Percentiles rank a stretch among this genome's conserved stretches.
These are phyloP conservation scores for Sarcodon aspratus DNA, from an alignment of 768 basidiomycete species.

Conservation along the genomic window DNA sequence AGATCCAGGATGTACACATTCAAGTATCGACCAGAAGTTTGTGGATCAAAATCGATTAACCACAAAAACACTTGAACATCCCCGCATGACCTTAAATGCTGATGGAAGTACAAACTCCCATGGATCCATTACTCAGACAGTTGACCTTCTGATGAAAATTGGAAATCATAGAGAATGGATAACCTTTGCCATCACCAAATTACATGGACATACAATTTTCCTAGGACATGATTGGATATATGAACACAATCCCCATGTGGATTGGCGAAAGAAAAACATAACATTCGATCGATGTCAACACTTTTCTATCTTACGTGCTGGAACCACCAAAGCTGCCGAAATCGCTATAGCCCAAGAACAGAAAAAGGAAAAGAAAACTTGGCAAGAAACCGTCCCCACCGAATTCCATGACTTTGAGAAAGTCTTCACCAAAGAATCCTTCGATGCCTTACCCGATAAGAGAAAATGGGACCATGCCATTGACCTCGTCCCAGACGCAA, in stretches of 20 bases:
- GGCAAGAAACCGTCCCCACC: slow-evolving; percentile 4
- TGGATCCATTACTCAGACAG: slow-evolving; percentile 6
- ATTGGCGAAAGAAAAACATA: slow-evolving; percentile 7
- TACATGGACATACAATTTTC: slow-evolving; percentile 6
- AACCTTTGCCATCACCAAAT: slow-evolving; percentile 4
- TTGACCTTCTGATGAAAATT: not conserved
- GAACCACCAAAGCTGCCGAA: slow-evolving; percentile 1
- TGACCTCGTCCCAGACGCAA: slow-evolving; percentile 4
- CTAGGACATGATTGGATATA: slow-evolving; percentile 10
- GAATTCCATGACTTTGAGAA: slow-evolving; percentile 14
- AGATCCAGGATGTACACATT: slow-evolving; percentile 13
- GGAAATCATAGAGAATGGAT: slow-evolving; percentile 6
- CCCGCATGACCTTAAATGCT: slow-evolving; percentile 5
- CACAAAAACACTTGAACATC: not conserved
- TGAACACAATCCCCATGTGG: slow-evolving; percentile 9
- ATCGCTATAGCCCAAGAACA: slow-evolving; percentile 4
- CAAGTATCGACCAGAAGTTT: slow-evolving; percentile 8
- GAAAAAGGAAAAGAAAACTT: not conserved
- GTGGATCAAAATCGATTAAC: slow-evolving; percentile 1
- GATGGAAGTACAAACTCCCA: slow-evolving; percentile 5
- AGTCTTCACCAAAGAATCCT: slow-evolving; percentile 3
- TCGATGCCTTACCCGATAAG: slow-evolving; percentile 3
- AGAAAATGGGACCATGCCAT: slow-evolving; percentile 10
- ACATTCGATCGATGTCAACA: slow-evolving; percentile 2
- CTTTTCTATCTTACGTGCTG: not conserved